Evolutionary conservation across 2,329 filamentous ascomycete genomes (phyloP).

Genomic region (Fusarium dimerum): DNA sequence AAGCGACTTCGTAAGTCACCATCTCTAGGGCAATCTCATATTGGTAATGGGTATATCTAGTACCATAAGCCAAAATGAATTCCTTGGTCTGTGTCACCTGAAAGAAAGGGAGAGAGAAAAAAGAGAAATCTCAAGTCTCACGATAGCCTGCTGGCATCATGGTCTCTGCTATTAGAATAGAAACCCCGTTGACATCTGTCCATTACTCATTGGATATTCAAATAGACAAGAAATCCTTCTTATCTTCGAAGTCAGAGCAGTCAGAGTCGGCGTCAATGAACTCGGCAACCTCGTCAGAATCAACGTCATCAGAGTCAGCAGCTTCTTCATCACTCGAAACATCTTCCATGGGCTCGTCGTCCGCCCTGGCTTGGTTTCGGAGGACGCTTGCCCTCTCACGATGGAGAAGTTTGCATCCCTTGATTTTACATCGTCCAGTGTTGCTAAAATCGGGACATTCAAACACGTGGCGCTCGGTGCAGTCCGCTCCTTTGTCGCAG

Average conservation of each 20-base stretch:
- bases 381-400: constrained; percentile 81
- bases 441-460: constrained; percentile 97
- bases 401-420: constrained; percentile 83
- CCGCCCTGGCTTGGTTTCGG: constrained; percentile 64
- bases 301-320: constrained; percentile 74
- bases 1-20: too few relatives aligned
- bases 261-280: constrained; percentile 59
- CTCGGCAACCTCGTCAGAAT: constrained; percentile 74
- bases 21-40: too few relatives aligned
- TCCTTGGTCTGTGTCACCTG: constrained; percentile 20
- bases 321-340: constrained; percentile 76
- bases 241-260: constrained; percentile 56
- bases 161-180: not conserved
- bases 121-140: not conserved
- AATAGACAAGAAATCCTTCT: constrained; percentile 59
- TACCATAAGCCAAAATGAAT: constrained; percentile 18
- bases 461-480: constrained; percentile 81
- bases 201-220: constrained; percentile 24
- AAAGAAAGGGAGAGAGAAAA: too few relatives aligned
- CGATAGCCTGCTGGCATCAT: constrained; percentile 2
- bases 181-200: not conserved
- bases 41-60: constrained; percentile 22
- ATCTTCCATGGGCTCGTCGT: constrained; percentile 64
- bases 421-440: constrained; percentile 77
- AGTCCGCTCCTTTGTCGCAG: constrained; percentile 78